Base-by-base conservation (phyloP, 768 basidiomycete genomes). In the Tephrocybe sp. region DNA sequence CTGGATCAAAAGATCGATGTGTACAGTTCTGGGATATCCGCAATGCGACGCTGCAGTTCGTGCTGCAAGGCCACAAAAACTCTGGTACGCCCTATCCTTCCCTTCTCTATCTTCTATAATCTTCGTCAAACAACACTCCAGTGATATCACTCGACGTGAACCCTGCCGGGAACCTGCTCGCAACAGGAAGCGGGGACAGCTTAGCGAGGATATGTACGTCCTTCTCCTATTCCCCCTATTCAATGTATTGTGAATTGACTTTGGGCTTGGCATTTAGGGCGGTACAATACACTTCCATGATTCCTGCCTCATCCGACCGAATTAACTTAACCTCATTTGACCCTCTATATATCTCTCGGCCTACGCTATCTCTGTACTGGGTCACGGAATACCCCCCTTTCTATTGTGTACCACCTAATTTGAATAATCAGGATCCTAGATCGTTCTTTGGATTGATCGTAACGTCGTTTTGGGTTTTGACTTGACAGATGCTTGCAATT, bases 11-110 rank as follows among this genome's bases (percentile, higher is more conserved):
- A 70, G 97, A 99, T 66, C 89, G 97, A 7, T 90, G 93, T 1
- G 94, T 99, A 41, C 92, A 95, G 65, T 93, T 96, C 68, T 93
- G 90, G 86, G 91, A 95, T 65, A 83, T 90, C 40, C 76, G 81
- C 54, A 80, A 79, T 6, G 78, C 77, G 24, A 81, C 85, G 30
- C 86, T 93, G 61, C 95, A 98, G 66, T 88, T 92, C 62, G 92
- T 96, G 86, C 76, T 99, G 23, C 95, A 98, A 64, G 79, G 80
- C 1, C 80, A 82, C 56, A 80, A 79, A 60, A 81, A 82, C 53
- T 76, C 75, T 4, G 79, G 76, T 74, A 15, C 14, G 87, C 45
- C 15, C 30, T 32, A 40, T 15, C 17, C 30, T 45, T 34, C 15
- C n/a, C 15, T 18, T 10, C 34, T 4, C 34, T 14, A 34, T 8